A percentile compares a stretch with the other conserved stretches of the same genome.
Evolutionary conservation across 352 stramenopile genomes (phyloP).

Genomic region (Phytophthora pistaciae): DNA sequence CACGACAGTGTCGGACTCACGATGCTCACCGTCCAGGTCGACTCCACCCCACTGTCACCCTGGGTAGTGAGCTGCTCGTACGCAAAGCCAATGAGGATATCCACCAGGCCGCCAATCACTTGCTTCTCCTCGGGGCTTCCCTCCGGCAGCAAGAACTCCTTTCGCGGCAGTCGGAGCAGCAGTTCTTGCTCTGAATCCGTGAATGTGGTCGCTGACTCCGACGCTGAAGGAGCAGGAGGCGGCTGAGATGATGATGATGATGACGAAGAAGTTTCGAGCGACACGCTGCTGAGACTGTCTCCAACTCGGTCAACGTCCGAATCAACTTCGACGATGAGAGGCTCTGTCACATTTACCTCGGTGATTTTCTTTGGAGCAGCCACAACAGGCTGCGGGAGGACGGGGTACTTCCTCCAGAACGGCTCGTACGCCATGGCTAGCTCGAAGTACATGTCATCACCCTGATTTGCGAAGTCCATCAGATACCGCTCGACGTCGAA

Average conservation of each 20-base stretch:
- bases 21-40: conserved; percentile 96
- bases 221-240: background rate
- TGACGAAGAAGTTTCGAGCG: conserved; percentile 18
- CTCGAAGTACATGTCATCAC: conserved; percentile 95
- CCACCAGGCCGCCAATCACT: conserved; percentile 89
- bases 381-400: conserved; percentile 13
- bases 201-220: conserved; percentile 36
- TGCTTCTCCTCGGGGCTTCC: conserved; percentile 63
- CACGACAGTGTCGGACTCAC: conserved; percentile 95
- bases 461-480: conserved; percentile 91
- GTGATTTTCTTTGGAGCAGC: conserved; percentile 5
- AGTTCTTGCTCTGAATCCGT: conserved; percentile 80
- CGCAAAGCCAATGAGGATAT: conserved; percentile 95
- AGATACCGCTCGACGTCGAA: conserved; percentile 98
- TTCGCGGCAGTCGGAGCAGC: conserved; percentile 72
- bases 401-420: conserved; percentile 85
- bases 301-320: conserved; percentile 30
- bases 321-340: conserved; percentile 56
- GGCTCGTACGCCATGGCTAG: conserved; percentile 90
- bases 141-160: conserved; percentile 80
- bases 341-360: conserved; percentile 15
- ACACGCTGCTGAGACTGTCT: conserved; percentile 32
- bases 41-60: conserved; percentile 97
- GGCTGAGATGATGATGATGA: conserved; percentile 8
- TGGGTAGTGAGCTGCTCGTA: conserved; percentile 97